Base-by-base conservation (phyloP, 805 yeast species). In the Candida chilensis region DNA sequence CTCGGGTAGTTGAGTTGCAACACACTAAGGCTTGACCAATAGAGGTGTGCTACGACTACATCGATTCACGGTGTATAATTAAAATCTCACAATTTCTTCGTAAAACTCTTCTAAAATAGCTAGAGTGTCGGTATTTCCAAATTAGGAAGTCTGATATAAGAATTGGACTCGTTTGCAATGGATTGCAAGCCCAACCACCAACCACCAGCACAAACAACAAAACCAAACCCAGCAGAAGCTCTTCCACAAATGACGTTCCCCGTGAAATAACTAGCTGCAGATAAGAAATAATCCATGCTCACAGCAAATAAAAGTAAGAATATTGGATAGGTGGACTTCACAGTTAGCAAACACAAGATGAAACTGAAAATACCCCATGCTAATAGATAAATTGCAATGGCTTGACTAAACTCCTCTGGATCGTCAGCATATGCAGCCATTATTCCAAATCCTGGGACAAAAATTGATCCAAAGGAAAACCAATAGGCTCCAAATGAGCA, bases 401-500 rank as follows among this genome's bases (percentile, higher is more conserved):
- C 83, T 39, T 67, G 58, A 8, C 43, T 49, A n/a, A 69, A 50
- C 31, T 60, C 57, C n/a, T 46, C 48, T 11, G 41, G 45, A 22
- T 51, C 64, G 4, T 54, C 64, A 4, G 44, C 47, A 41, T 76
- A 78, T 10, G 86, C 76, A 4, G 51, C 56, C 16, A 50, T 52
- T 34, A 79, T 73, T 18, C 81, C 81, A 50, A 79, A 80, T 45
- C 73, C 67, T 10, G 65, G 65, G 24, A 78, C 57, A 37, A 67
- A 50, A 20, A 80, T 64, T 2, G 84, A 78, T 19, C 72, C 79
- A 44, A 54, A 80, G 14, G 78, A 54, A 42, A 78, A 46, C 87
- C 87, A 79, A 50, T 78, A 80, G 3, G 78, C 80, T 29, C 87
- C 87, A 40, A 62, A 77, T 3, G 78, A 70, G 27, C 68, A 47